A percentile compares a stretch with the other conserved stretches of the same genome.
phyloP scores from a whole-genome alignment of 768 basidiomycete species.

The Tulasnella sp. region DNA sequence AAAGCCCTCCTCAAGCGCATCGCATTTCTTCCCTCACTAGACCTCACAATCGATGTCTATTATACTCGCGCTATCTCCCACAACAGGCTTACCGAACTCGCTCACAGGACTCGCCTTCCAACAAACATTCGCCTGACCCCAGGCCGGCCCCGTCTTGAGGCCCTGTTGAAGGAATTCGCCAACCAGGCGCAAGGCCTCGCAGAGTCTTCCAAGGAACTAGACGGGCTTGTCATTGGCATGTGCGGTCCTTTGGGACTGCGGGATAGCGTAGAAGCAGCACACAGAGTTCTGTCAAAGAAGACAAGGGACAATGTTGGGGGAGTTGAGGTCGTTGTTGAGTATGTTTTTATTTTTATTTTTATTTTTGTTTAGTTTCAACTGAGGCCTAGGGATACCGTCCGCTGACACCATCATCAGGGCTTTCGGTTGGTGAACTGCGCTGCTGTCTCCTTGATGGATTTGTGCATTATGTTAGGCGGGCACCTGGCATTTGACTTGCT shows the following conservation, averaged over 20 bases:
- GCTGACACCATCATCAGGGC: background rate
- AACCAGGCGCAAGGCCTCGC: background rate
- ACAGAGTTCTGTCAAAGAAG: background rate
- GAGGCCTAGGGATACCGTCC: no score
- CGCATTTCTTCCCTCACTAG: slow-evolving; percentile 27
- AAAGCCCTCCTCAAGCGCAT: slow-evolving; percentile 33
- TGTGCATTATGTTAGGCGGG: no score
- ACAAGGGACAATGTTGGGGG: slow-evolving; percentile 9
- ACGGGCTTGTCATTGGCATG: slow-evolving; percentile 15
- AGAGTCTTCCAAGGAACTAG: background rate
- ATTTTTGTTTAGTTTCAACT: background rate
- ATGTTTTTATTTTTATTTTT: background rate
- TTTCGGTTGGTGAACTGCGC: background rate
- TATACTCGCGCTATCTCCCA: slow-evolving; percentile 41
- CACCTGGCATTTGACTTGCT: no score
- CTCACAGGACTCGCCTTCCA: background rate
- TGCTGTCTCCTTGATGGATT: no score
- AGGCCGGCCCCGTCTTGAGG: slow-evolving; percentile 2
- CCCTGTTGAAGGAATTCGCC: background rate
- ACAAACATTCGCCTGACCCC: background rate
- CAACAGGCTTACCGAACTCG: background rate
- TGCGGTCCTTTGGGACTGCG: slow-evolving; percentile 13
- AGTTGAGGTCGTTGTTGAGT: slow-evolving; percentile 16
- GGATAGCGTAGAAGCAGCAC: slow-evolving; percentile 2
- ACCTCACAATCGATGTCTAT: slow-evolving; percentile 42